Conservation (phyloP, 140 eudicot genomes). For the Flaveria floridana region DNA sequence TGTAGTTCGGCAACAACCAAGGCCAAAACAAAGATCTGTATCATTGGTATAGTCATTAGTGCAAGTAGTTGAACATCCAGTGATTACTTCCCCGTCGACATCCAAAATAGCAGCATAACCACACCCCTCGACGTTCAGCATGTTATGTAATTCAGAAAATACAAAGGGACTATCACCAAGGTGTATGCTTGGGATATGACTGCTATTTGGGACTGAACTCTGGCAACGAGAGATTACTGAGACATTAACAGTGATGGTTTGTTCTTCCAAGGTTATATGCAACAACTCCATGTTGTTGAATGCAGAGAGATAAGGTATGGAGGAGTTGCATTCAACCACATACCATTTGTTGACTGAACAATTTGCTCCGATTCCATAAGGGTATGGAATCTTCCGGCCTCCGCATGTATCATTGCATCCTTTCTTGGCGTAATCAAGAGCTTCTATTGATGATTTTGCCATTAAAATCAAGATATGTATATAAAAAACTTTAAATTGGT, state of each 20-base stretch:
- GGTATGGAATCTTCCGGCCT: constrained; percentile 25
- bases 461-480: neutral
- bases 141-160: constrained; percentile 6
- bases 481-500: too few species aligned
- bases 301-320: constrained; percentile 22
- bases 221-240: constrained; percentile 22
- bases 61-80: constrained; percentile 33
- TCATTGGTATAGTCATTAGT: neutral
- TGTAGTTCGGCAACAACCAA: constrained; percentile 14
- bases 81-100: neutral
- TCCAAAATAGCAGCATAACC: constrained; percentile 22
- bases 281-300: constrained; percentile 20
- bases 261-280: neutral
- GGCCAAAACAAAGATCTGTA: constrained; percentile 13
- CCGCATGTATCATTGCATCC: constrained; percentile 35
- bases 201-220: constrained; percentile 1
- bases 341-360: constrained; percentile 33
- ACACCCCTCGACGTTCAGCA: constrained; percentile 18
- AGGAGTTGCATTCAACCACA: constrained; percentile 24
- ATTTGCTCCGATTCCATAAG: constrained; percentile 31
- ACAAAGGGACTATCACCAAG: constrained; percentile 26
- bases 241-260: constrained; percentile 12
- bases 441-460: neutral
- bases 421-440: constrained; percentile 21
- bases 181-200: constrained; percentile 20